Conservation (phyloP, 805 yeast species). For the Saturnispora serradocipensis region DNA sequence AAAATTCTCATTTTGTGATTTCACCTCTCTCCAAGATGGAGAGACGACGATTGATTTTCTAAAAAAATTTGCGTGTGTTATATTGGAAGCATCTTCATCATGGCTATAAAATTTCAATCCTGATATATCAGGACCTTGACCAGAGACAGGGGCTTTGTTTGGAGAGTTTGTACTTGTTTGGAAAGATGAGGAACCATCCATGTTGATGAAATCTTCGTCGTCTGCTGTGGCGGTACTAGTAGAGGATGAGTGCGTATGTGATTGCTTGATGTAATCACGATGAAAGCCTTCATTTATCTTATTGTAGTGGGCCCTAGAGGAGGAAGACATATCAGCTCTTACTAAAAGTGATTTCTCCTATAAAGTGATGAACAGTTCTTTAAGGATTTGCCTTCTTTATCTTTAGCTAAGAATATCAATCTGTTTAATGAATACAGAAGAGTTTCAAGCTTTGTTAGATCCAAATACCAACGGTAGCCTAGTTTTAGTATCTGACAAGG, state of each 20-base stretch:
- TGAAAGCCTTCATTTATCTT: conserved; percentile 11
- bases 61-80: conserved; percentile 23
- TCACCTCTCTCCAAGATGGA: conserved; percentile 24
- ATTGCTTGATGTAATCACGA: conserved; percentile 7
- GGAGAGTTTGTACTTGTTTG: conserved; percentile 30
- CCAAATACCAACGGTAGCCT: neutral
- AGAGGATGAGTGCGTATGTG: conserved; percentile 19
- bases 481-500: neutral
- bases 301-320: neutral
- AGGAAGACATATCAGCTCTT: neutral
- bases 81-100: conserved; percentile 22
- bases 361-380: neutral
- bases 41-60: conserved; percentile 27
- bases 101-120: conserved; percentile 14
- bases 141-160: conserved; percentile 5
- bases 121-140: conserved; percentile 1
- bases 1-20: conserved; percentile 6
- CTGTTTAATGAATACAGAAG: neutral
- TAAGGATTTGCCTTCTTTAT: neutral
- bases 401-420: neutral
- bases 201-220: conserved; percentile 26
- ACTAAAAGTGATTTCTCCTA: neutral
- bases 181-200: conserved; percentile 29
- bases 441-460: neutral
- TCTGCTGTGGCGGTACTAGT: conserved; percentile 25